Percentiles rank a stretch among this genome's conserved stretches.
Conservation (phyloP, 2,329 filamentous ascomycete genomes). For the Atkinsonella hypoxylon region DNA sequence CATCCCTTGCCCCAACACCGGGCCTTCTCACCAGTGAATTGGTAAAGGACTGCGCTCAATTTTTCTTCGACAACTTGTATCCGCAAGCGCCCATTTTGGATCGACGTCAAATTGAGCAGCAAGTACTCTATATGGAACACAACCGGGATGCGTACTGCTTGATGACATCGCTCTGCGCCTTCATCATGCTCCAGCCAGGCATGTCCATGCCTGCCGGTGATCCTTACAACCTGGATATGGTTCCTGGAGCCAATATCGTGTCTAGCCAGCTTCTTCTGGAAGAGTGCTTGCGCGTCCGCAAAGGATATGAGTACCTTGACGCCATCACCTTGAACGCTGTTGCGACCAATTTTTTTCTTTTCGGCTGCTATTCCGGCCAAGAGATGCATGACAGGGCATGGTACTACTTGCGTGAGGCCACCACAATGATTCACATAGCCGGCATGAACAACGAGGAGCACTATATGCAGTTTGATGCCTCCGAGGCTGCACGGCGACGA, state of each 20-base stretch:
- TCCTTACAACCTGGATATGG: conserved; percentile 41
- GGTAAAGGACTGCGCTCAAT: conserved; percentile 53
- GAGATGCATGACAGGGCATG: conserved; percentile 67
- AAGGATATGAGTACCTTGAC: conserved; percentile 48
- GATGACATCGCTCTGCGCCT: conserved; percentile 51
- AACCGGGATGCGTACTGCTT: conserved; percentile 53
- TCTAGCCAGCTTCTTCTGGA: conserved; percentile 56
- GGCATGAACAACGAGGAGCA: conserved; percentile 51
- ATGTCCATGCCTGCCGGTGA: conserved; percentile 48
- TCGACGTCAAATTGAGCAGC: conserved; percentile 44
- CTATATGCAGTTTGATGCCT: conserved; percentile 45
- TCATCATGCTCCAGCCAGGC: conserved; percentile 57
- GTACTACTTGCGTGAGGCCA: conserved; percentile 68
- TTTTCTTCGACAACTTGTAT: conserved; percentile 59
- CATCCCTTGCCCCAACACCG: conserved; percentile 41
- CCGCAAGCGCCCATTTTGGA: conserved; percentile 50
- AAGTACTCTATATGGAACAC: conserved; percentile 48
- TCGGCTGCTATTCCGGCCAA: conserved; percentile 58
- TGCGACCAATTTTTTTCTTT: conserved; percentile 70
- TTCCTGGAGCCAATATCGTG: conserved; percentile 47
- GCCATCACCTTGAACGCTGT: conserved; percentile 44
- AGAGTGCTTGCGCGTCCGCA: conserved; percentile 53
- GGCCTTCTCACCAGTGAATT: conserved; percentile 50
- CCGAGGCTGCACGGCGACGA: conserved; percentile 51
- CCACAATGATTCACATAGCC: conserved; percentile 52